Base-by-base conservation (phyloP, 495 filamentous ascomycete genomes). In the Lentithecium fluviatile region DNA sequence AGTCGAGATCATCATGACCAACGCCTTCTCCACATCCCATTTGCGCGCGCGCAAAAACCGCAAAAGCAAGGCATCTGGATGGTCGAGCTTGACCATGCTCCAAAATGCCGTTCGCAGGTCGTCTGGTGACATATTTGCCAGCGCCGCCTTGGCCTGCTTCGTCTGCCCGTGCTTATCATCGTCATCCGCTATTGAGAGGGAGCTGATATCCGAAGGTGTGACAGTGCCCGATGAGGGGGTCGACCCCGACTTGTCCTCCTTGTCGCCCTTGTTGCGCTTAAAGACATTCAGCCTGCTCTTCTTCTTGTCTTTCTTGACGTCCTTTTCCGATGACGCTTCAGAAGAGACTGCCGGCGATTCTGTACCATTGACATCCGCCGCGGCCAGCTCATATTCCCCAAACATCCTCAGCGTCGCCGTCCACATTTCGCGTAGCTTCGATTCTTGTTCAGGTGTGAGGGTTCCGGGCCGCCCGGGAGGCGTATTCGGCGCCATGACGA, bases 61-160 rank as follows among this genome's bases (percentile, higher is more conserved):
- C 52, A 98, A 77, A 12, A 96, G 78, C 24, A 98, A 79, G 7
- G 82, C 86, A 72, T 98, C 94, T 1, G 94, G 94, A 72, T 97
- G 82, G 71, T 98, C 95, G 65, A 91, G 88, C 77, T 97, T 97
- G 34, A 93, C 84, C 94, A 98, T 96, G 58, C 78, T 82, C 94
- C 94, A 98, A 74, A 97, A 90, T 2, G 90, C 85, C 1, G 80
- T 77, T 25, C 94, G 83, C 62, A 98, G 82, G 49, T 87, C 80
- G 64, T 92, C 89, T 2, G 93, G 90, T 2, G 84, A 76, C 64
- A 89, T 80, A 40, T 80, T 87, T 13, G 85, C 85, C 2, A 97
- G 73, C 0, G 90, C 88, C 26, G 90, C 83, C 62, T 89, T 83
- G 73, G 90, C 97, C 21, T 89, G 85, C 77, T 93, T 93, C 4